Evolutionary conservation across 768 basidiomycete genomes (phyloP), one percentile per base, ranked within the genome.

Genomic region (Boletus sp.): DNA sequence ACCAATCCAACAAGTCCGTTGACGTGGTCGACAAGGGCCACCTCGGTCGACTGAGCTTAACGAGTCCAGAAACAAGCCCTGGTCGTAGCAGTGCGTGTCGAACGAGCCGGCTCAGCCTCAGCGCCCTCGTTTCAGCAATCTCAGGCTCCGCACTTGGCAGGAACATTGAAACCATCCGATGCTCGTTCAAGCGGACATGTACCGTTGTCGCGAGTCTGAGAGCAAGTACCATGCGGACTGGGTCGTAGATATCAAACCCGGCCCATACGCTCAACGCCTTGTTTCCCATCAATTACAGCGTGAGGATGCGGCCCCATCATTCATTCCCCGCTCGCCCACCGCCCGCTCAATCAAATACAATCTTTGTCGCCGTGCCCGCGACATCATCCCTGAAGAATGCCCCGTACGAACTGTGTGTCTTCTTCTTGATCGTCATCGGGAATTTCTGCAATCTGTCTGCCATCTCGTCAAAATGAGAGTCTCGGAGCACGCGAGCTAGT

Each of bases 371-470:
- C 2, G 76, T 82, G 21, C 79, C 79, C 23, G 80, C 79, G 42
- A 77, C 72, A 56, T 78, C 78, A 60, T 89, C 84, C 52, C 87
- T 71, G 71, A 80, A 93, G 72, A 92, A 93, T 6, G 88, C 90
- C 5, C 95, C 95, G 62, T 97, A 98, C 39, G 83, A 87, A 19
- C 90, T 76, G 64, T 98, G 95, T 62, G 87, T 83, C 79, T 85
- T 92, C 80, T 98, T 98, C 78, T 96, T 97, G 75, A 98, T 93
- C 54, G 94, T 91, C 82, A 95, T 92, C 47, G 93, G 93, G 78
- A 97, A 98, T 64, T 86, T 85, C 54, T 85, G 83, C 72, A 97
- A 75, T 25, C 53, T 62, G 50, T 70, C 69, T 6, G 73, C 85
- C 60, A 88, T 83, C 45, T 85, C 82, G 53, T 88, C 83, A 58